A percentile compares a stretch with the other conserved stretches of the same genome.
These are phyloP conservation scores for Xylaria grammica DNA, from an alignment of 495 filamentous ascomycete genomes.

Conservation along the genomic window DNA sequence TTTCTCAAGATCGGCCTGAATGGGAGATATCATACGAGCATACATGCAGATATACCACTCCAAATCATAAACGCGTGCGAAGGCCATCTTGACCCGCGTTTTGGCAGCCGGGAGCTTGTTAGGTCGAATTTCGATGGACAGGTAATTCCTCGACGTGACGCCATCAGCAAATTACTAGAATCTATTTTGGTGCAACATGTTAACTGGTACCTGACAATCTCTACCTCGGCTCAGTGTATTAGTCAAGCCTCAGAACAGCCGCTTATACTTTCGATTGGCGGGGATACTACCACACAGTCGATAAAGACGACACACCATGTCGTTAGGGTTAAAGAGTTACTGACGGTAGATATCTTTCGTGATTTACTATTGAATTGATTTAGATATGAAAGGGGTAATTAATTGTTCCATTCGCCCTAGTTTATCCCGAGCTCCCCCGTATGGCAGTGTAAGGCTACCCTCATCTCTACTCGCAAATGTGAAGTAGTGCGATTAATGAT, in stretches of 20 bases:
- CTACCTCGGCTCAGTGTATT: neutral
- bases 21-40: constrained; percentile 5
- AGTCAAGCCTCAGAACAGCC: neutral
- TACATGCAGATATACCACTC: neutral
- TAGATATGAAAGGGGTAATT: too few relatives aligned
- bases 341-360: neutral
- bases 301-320: neutral
- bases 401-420: too few relatives aligned
- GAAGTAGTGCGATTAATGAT: too few relatives aligned
- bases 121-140: constrained; percentile 6
- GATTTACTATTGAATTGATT: neutral
- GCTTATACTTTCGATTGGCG: constrained; percentile 4
- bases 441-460: too few relatives aligned
- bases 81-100: constrained; percentile 1
- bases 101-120: neutral
- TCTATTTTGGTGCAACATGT: neutral
- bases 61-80: constrained; percentile 8
- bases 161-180: neutral
- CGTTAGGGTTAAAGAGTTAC: neutral
- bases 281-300: neutral
- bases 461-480: too few relatives aligned
- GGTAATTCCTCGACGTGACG: neutral
- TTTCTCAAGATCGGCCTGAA: neutral
- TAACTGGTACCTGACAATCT: neutral
- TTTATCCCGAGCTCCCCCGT: too few relatives aligned